A percentile compares a stretch with the other conserved stretches of the same genome.
Conservation (phyloP, 1,284 basidiomycete species). For the Apiotrichum gamsii region DNA sequence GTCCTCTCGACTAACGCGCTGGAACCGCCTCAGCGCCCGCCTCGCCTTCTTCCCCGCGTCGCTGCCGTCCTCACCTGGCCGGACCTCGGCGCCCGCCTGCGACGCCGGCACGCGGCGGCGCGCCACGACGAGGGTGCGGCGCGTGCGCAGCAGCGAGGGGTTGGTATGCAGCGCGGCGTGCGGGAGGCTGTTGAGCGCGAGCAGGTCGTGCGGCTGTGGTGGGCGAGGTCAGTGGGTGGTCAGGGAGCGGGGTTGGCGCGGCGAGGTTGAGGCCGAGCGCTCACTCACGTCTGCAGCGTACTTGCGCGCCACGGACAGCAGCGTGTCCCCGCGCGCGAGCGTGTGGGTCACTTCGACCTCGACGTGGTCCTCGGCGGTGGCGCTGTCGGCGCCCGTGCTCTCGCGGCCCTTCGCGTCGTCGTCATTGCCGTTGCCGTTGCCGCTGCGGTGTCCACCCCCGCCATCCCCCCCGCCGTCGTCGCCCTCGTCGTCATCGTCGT, state of each 20-base stretch:
- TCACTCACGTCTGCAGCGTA: conserved; percentile 38
- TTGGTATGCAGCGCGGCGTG: conserved; percentile 19
- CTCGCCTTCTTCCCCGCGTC: too few species aligned
- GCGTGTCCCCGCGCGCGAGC: conserved; percentile 25
- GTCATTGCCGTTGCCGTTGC: not conserved
- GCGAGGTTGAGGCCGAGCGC: conserved; percentile 23
- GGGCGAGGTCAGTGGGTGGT: too few species aligned
- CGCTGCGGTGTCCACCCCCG: not conserved
- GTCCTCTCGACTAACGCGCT: conserved; percentile 40
- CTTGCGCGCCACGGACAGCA: conserved; percentile 27
- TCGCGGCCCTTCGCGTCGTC: not conserved
- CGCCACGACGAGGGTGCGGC: conserved; percentile 11
- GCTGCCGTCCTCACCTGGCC: too few species aligned
- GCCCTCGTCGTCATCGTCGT: not conserved
- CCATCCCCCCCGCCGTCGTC: not conserved
- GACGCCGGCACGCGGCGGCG: conserved; percentile 9
- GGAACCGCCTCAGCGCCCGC: conserved; percentile 37
- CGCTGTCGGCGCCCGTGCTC: not conserved
- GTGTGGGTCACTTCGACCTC: conserved; percentile 32
- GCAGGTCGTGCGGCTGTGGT: conserved; percentile 30
- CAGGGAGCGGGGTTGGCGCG: too few species aligned
- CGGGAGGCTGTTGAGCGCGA: conserved; percentile 30
- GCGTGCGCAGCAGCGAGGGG: conserved; percentile 20
- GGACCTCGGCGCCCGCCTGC: too few species aligned
- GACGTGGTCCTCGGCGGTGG: conserved; percentile 18